Conservation (phyloP, 2,329 filamentous ascomycete genomes). For the Calycina herbarum region DNA sequence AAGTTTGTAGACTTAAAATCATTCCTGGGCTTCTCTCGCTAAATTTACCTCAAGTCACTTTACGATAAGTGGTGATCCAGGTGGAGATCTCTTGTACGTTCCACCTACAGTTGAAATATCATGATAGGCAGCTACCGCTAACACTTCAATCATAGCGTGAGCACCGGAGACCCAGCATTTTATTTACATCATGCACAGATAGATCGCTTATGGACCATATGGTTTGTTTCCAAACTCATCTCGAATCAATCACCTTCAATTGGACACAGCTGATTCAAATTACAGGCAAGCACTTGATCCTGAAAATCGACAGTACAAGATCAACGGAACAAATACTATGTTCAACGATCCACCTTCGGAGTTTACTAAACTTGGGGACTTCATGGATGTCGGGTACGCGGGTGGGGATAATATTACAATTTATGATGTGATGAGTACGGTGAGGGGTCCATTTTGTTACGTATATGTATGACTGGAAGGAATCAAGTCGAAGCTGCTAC, state of each 20-base stretch:
- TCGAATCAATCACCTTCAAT: not conserved
- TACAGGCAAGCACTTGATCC: slow-evolving; percentile 33
- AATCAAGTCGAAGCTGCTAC: not conserved
- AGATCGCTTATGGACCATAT: slow-evolving; percentile 33
- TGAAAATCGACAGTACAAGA: slow-evolving; percentile 21
- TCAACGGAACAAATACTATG: slow-evolving; percentile 43
- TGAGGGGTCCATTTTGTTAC: slow-evolving; percentile 20
- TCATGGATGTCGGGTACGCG: slow-evolving; percentile 15
- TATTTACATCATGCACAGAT: slow-evolving; percentile 48
- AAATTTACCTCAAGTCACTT: slow-evolving; percentile 35
- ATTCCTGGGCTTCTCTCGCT: not conserved
- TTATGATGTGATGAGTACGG: slow-evolving; percentile 19
- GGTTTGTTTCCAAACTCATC: slow-evolving; percentile 3
- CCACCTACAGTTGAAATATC: not conserved
- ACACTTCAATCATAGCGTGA: slow-evolving; percentile 30
- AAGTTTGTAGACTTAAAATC: not conserved
- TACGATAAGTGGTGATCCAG: slow-evolving; percentile 45
- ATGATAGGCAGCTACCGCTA: not conserved
- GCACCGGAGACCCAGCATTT: slow-evolving; percentile 47
- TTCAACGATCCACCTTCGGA: slow-evolving; percentile 42
- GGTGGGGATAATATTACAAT: slow-evolving; percentile 14
- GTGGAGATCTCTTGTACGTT: slow-evolving; percentile 41
- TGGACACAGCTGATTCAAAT: not conserved
- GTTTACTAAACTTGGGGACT: slow-evolving; percentile 10
- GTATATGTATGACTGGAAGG: slow-evolving; percentile 8